Conservation (phyloP, 305 asterid species). For the Solanum hybrid region DNA sequence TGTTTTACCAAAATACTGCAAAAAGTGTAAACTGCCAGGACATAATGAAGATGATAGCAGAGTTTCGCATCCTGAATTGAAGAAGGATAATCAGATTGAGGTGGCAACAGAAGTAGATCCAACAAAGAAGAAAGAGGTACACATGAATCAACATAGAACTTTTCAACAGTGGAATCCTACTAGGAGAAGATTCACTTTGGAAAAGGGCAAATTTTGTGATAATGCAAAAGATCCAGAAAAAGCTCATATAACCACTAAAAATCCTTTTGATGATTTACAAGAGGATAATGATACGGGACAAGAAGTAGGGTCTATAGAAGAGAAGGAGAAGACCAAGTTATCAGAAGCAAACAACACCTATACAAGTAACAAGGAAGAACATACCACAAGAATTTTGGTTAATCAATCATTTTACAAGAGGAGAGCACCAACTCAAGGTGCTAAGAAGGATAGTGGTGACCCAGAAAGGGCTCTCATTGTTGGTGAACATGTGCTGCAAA, state of each 20-base stretch:
- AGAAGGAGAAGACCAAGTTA: background rate
- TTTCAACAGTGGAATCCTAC: background rate
- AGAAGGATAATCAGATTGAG: background rate
- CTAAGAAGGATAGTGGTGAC: background rate
- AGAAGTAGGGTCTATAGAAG: background rate
- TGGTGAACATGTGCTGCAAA: background rate
- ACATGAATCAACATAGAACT: background rate
- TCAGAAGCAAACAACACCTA: background rate
- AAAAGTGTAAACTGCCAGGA: background rate
- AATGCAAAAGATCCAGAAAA: background rate
- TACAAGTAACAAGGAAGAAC: background rate
- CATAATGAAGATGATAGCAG: background rate
- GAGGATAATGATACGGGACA: background rate
- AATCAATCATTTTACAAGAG: no score
- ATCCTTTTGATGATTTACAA: background rate
- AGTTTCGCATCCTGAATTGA: background rate
- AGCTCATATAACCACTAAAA: background rate
- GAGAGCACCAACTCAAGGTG: background rate
- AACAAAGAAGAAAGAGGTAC: background rate
- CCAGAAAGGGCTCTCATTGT: background rate
- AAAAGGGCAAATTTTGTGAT: background rate
- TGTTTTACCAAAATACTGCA: background rate
- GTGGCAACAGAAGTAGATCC: background rate
- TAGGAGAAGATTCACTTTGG: background rate
- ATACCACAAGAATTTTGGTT: background rate